Evolutionary conservation across 768 basidiomycete genomes (phyloP).

Genomic region (Exsudoporus frostii): DNA sequence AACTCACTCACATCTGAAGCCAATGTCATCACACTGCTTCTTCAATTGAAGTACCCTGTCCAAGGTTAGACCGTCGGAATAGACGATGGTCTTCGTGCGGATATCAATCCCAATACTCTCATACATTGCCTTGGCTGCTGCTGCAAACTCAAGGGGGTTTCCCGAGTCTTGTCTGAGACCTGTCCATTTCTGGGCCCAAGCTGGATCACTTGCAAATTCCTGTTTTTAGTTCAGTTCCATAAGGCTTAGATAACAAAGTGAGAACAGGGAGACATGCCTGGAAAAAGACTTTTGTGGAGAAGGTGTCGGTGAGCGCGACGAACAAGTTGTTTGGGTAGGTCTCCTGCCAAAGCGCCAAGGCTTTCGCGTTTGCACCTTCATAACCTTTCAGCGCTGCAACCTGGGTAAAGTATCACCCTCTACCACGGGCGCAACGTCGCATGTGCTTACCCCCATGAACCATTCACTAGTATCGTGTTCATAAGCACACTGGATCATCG

Average conservation of each 20-base stretch:
- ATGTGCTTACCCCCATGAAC: slow-evolving; percentile 75
- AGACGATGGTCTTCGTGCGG: slow-evolving; percentile 68
- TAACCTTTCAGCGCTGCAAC: slow-evolving; percentile 86
- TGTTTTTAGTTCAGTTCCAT: slow-evolving; percentile 22
- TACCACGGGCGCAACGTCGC: neutral
- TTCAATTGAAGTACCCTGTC: slow-evolving; percentile 69
- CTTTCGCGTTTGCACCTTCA: slow-evolving; percentile 64
- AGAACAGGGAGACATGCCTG: slow-evolving; percentile 41
- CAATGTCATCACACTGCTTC: slow-evolving; percentile 68
- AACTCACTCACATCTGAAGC: slow-evolving; percentile 52
- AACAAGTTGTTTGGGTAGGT: slow-evolving; percentile 57
- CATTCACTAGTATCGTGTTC: slow-evolving; percentile 62
- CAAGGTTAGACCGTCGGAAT: slow-evolving; percentile 76
- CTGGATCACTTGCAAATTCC: slow-evolving; percentile 58
- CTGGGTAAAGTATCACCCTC: slow-evolving; percentile 34
- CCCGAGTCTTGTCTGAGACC: slow-evolving; percentile 94
- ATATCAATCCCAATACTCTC: slow-evolving; percentile 65
- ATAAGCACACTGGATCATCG: slow-evolving; percentile 1
- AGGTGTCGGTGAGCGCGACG: slow-evolving; percentile 92
- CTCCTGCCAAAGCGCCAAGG: slow-evolving; percentile 84
- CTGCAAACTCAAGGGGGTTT: slow-evolving; percentile 79
- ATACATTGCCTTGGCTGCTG: slow-evolving; percentile 70
- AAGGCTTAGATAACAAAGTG: neutral
- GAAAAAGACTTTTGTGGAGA: slow-evolving; percentile 85
- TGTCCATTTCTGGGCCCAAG: slow-evolving; percentile 68